Base-by-base conservation (phyloP, 2,329 filamentous ascomycete species). In the Amphichorda felina region DNA sequence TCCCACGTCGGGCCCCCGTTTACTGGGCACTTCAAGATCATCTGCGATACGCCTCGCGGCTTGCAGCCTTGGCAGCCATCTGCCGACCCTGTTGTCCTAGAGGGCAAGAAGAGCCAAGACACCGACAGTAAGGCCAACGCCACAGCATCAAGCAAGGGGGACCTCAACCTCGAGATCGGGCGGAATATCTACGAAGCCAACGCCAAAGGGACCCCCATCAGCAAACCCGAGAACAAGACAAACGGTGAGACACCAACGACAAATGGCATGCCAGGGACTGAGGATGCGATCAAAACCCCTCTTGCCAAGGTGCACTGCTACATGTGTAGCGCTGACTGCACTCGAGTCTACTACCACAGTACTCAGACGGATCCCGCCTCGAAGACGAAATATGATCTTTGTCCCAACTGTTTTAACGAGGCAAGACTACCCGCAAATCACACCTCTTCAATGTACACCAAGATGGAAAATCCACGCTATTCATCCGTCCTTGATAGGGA, bases 1-100 rank as follows among this genome's bases (percentile, higher is more conserved):
- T 95, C 91, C 2, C 91, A 88, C 55, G 89, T 96, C 46, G 89
- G 89, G 1, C 89, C 91, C 3, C 91, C 91, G 6, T 96, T 95
- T 51, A 98, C 91, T 4, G 91, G 91, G 27, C 91, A 98, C 57
- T 98, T 98, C 72, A 82, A 86, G 56, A 80, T 96, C 41, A 89
- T 89, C 38, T 91, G 87, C 51, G 91, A 98, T 55, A 98, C 91
- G 1, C 91, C 91, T 36, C 79, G 91, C 40, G 91, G 91, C 26
- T 72, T 98, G 35, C 89, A 96, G 56, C 83, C 89, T 17, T 94
- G 89, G 75, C 91, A 98, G 54, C 91, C 91, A 14, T 82, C 83
- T 14, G 79, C 87, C 2, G 82, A 86, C 47, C 76, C 85, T 6
- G 60, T 77, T 28, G 65, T 79, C 4, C 52, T 70, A n/a, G 65